Percentiles rank a stretch among this genome's conserved stretches.
These are phyloP conservation scores for Avicennia marina DNA, from an alignment of 257 asterid species.

Conservation along the genomic window DNA sequence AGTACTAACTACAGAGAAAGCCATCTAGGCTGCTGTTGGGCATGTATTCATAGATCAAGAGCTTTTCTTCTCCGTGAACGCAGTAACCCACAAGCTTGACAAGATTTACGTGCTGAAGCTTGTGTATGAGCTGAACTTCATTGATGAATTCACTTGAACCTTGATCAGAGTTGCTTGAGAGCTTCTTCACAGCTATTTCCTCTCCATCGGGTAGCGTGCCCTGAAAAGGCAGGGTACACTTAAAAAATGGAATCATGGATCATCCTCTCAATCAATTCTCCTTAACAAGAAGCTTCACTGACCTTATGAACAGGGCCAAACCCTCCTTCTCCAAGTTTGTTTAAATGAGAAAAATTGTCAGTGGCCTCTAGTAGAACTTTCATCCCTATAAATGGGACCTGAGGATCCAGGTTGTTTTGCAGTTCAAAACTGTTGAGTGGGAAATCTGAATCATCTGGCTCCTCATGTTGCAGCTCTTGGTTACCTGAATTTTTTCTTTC, in stretches of 20 bases:
- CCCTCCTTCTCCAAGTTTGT: no score
- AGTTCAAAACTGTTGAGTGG: background rate
- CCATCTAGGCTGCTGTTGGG: conserved; percentile 12
- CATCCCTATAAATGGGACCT: background rate
- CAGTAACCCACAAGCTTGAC: conserved; percentile 22
- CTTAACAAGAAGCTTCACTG: no score
- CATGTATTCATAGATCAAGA: conserved; percentile 16
- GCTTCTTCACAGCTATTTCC: conserved; percentile 23
- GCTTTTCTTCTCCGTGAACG: conserved; percentile 18
- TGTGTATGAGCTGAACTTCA: conserved; percentile 18
- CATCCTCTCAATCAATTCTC: background rate
- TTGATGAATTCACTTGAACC: conserved; percentile 22
- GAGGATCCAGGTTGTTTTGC: conserved; percentile 7
- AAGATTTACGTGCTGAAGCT: conserved; percentile 26
- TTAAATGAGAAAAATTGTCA: no score
- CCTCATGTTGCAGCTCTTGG: background rate
- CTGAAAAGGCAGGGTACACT: conserved; percentile 1
- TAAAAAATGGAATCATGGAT: background rate
- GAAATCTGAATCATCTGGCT: background rate
- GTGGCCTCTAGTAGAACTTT: no score
- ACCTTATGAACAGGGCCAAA: no score
- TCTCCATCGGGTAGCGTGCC: conserved; percentile 11
- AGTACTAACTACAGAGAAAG: conserved; percentile 15
- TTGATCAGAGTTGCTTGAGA: conserved; percentile 18
- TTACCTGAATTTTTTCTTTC: background rate